phyloP scores from a whole-genome alignment of 1,284 basidiomycete species.

The Apiotrichum gracile region DNA sequence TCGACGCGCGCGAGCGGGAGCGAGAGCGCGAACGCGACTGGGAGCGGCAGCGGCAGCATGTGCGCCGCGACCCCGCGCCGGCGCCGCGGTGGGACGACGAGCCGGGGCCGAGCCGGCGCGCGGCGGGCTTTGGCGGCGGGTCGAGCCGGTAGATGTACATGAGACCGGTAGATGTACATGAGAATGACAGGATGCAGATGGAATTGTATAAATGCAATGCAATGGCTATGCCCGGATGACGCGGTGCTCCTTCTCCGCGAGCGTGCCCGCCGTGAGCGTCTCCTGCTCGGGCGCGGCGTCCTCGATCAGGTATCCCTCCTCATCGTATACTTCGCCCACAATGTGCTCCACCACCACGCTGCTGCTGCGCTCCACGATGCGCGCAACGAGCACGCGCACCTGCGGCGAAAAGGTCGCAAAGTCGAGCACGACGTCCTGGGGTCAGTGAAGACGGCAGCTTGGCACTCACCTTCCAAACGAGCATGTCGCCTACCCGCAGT shows the following conservation, averaged over 20 bases:
- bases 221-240: not conserved
- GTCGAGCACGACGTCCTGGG: conserved; percentile 34
- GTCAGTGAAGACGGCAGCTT: not conserved
- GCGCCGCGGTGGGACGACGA: not conserved
- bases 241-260: not conserved
- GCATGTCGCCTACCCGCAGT: conserved; percentile 9
- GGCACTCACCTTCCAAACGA: conserved; percentile 33
- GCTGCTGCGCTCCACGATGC: conserved; percentile 4
- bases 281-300: not conserved
- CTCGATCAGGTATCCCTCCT: not conserved
- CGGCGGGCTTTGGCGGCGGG: not conserved
- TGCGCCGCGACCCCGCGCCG: not conserved
- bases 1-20: too few species aligned
- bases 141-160: not conserved
- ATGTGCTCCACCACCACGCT: not conserved
- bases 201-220: too few species aligned
- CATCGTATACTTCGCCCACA: not conserved
- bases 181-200: too few species aligned
- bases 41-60: not conserved
- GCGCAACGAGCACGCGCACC: conserved; percentile 24
- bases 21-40: not conserved
- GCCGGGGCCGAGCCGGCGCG: not conserved
- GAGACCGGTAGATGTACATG: not conserved
- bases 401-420: conserved; percentile 34
- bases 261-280: not conserved